phyloP scores from a whole-genome alignment of 768 basidiomycete species.

The Auricularia auricula-judae region DNA sequence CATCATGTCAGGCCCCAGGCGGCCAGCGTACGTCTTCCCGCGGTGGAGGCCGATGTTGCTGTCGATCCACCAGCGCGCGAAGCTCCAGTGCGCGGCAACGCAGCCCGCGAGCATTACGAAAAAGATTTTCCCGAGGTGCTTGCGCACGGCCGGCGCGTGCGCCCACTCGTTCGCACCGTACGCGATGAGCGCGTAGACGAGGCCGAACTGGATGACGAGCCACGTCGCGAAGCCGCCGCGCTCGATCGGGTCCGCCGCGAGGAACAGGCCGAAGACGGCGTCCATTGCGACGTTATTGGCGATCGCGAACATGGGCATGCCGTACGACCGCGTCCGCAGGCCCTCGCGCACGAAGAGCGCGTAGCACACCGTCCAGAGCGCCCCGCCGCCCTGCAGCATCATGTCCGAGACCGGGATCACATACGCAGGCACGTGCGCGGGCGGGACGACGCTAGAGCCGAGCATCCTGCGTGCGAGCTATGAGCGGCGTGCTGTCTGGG shows the following conservation, averaged over 20 bases:
- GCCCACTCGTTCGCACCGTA: not conserved
- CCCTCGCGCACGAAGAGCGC: not conserved
- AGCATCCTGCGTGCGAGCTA: not conserved
- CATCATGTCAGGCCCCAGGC: not conserved
- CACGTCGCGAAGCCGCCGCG: not conserved
- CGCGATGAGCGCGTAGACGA: not conserved
- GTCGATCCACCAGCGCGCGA: not conserved
- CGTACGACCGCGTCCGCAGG: not conserved
- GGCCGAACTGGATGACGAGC: not conserved
- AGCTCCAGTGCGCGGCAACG: not conserved
- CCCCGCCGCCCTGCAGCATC: not conserved
- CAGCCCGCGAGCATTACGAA: not conserved
- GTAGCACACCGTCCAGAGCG: not conserved
- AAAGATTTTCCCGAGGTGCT: not conserved
- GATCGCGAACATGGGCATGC: not conserved
- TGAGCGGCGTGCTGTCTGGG: too few relatives aligned
- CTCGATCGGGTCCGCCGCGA: not conserved
- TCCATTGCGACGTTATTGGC: not conserved
- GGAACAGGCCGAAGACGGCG: not conserved
- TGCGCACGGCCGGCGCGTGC: not conserved
- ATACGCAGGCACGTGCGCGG: not conserved
- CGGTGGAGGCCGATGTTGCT: not conserved
- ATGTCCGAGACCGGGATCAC: not conserved
- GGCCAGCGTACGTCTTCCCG: not conserved
- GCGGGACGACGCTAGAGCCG: not conserved